A percentile compares a stretch with the other conserved stretches of the same genome.
Evolutionary conservation across 805 yeast species (phyloP).

Genomic region (Pichia cephalocereana): DNA sequence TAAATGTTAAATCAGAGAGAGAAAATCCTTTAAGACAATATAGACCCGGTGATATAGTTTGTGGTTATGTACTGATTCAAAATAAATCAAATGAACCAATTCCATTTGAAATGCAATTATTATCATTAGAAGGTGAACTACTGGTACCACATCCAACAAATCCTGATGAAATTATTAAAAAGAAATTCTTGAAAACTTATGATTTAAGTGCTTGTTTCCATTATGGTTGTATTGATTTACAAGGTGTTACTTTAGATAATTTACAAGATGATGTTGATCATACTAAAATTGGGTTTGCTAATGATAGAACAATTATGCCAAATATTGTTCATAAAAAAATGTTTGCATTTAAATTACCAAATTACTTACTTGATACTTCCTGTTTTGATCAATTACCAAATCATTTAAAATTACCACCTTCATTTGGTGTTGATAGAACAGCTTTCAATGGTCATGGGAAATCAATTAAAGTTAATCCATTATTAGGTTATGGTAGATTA

Average conservation of each 20-base stretch:
- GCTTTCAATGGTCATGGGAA: slow-evolving; percentile 17
- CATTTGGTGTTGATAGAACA: slow-evolving; percentile 28
- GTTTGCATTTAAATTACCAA: slow-evolving; percentile 49
- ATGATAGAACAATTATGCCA: slow-evolving; percentile 37
- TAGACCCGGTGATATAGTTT: slow-evolving; percentile 57
- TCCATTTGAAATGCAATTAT: slow-evolving; percentile 54
- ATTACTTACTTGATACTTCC: slow-evolving; percentile 38
- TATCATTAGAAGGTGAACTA: slow-evolving; percentile 44
- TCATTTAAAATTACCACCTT: slow-evolving; percentile 32
- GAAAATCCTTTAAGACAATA: slow-evolving; percentile 40
- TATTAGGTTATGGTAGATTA: slow-evolving; percentile 49
- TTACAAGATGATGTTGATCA: slow-evolving; percentile 17
- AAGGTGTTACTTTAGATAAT: slow-evolving; percentile 2
- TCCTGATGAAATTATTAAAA: slow-evolving; percentile 8
- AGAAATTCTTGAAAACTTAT: slow-evolving; percentile 37
- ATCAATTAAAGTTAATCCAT: slow-evolving; percentile 24
- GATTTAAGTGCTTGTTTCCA: slow-evolving; percentile 47
- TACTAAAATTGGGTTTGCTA: slow-evolving; percentile 31
- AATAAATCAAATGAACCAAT: slow-evolving; percentile 34
- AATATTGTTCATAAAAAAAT: slow-evolving; percentile 42
- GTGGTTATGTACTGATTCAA: slow-evolving; percentile 43
- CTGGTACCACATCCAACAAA: slow-evolving; percentile 14
- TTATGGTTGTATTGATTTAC: slow-evolving; percentile 23
- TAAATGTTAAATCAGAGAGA: slow-evolving; percentile 13
- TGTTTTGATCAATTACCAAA: slow-evolving; percentile 35